Conservation (phyloP, 176 grass and related monocot species). For the Rhipidocladum racemiflorum region DNA sequence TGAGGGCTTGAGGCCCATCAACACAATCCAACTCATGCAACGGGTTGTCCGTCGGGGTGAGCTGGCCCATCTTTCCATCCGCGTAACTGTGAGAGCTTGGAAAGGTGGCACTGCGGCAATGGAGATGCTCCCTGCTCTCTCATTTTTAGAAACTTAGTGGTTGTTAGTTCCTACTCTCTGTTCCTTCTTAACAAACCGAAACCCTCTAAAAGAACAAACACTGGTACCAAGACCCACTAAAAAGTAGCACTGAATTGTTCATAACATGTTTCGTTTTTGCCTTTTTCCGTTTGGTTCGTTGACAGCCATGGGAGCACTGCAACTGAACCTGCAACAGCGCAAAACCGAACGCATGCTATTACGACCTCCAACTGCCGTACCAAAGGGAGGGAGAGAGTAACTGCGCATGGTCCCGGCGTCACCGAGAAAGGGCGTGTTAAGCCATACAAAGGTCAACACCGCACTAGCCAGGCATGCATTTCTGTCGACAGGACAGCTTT, state of each 20-base stretch:
- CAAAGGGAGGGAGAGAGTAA: background rate
- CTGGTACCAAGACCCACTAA: background rate
- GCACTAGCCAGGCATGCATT: background rate
- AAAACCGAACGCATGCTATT: background rate
- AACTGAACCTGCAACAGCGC: background rate
- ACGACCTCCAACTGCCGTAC: background rate
- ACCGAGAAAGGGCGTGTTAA: no score
- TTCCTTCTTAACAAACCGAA: background rate
- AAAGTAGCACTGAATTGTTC: background rate
- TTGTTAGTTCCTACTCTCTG: background rate
- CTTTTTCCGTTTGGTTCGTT: background rate
- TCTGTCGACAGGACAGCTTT: background rate
- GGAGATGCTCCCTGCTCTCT: background rate
- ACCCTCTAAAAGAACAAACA: no score
- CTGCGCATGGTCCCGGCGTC: background rate
- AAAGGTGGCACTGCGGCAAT: background rate
- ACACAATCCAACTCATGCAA: background rate
- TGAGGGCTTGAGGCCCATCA: background rate
- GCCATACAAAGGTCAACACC: slow-evolving; percentile 18
- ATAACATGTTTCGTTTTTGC: background rate
- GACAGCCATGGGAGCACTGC: background rate
- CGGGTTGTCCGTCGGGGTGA: background rate
- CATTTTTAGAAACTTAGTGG: no score
- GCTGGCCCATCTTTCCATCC: background rate
- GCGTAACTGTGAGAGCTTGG: background rate